Evolutionary conservation across 176 grass and related monocot genomes (phyloP).

Genomic region (Juncus inflexus): DNA sequence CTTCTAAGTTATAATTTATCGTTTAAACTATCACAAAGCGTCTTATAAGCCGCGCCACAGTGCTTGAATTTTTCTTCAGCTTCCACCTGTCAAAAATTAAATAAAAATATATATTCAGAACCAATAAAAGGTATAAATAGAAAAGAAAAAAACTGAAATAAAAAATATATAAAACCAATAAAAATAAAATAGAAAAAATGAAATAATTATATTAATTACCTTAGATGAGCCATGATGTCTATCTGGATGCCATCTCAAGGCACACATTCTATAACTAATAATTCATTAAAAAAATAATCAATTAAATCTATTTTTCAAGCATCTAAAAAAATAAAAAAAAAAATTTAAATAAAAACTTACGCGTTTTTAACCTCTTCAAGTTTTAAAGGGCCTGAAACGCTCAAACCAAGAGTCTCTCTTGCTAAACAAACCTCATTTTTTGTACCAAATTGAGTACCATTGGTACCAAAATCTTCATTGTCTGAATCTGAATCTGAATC

Average conservation of each 20-base stretch:
- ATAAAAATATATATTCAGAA: conserved; percentile 17
- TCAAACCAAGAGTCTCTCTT: conserved; percentile 70
- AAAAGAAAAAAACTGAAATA: conserved; percentile 5
- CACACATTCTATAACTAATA: conserved; percentile 71
- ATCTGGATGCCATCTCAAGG: conserved; percentile 96
- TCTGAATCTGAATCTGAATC: conserved; percentile 46
- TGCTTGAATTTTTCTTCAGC: conserved; percentile 96
- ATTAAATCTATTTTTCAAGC: not conserved
- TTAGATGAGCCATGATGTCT: conserved; percentile 72
- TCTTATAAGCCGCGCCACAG: conserved; percentile 85
- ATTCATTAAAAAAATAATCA: conserved; percentile 20
- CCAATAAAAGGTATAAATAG: conserved; percentile 3
- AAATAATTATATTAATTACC: conserved; percentile 30
- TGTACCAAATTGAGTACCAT: conserved; percentile 24
- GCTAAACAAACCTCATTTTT: conserved; percentile 49
- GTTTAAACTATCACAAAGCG: conserved; percentile 58
- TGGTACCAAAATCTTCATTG: conserved; percentile 11
- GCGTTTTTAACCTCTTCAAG: conserved; percentile 94
- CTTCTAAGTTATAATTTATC: conserved; percentile 18
- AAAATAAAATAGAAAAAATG: not conserved
- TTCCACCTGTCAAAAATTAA: conserved; percentile 44
- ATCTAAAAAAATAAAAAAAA: conserved; percentile 12
- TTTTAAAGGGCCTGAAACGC: conserved; percentile 60
- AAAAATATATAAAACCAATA: conserved; percentile 1
- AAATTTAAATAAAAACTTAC: conserved; percentile 49